Evolutionary conservation across 176 grass and related monocot genomes (phyloP), one percentile per base, ranked within the genome.

Genomic region (Urochloa ruziziensis): DNA sequence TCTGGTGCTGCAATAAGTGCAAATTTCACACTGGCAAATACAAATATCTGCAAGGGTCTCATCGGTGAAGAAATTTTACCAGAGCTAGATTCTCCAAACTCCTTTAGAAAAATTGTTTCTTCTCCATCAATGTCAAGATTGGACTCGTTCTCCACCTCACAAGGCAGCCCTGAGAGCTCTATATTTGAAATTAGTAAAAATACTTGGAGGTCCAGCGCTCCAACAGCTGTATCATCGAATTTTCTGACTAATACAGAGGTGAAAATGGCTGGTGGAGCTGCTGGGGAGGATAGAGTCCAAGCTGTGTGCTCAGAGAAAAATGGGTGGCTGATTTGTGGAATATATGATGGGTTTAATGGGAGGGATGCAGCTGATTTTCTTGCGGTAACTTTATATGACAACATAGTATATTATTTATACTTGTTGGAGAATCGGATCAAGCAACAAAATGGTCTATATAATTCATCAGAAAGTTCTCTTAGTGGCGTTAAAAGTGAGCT

Each of bases 281-380:
- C 97, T 77, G 97, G 97, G 49, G 97, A 99, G 91, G 97, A 99
- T 81, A 91, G 97, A 67, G 97, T 99, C 23, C 97, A 99, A 90
- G 97, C 97, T 89, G 97, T 99, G 28, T 96, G 97, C 69, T 99
- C 97, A 54, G 97, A 99, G 64, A 93, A 91, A 90, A 96, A 99
- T 75, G 97, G 97, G 84, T 89, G 91, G 93, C 74, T 99, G 74
- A 96, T 99, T 53, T 99, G 97, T 85, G 97, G 97, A 52, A 92
- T 99, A 70, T 99, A 99, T 74, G 97, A 99, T 81, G 97, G 97
- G 53, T 99, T 99, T 83, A 99, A 99, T 72, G 97, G 97, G 23
- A 84, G 97, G 75, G 97, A 99, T 92, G 93, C 93, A 65, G 97
- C 97, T 79, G 97, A 99, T 88, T 99, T 94, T 88, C 75, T 99